Conservation (phyloP, 2,329 filamentous ascomycete genomes). For the Fusarium neocosmosporiellum region DNA sequence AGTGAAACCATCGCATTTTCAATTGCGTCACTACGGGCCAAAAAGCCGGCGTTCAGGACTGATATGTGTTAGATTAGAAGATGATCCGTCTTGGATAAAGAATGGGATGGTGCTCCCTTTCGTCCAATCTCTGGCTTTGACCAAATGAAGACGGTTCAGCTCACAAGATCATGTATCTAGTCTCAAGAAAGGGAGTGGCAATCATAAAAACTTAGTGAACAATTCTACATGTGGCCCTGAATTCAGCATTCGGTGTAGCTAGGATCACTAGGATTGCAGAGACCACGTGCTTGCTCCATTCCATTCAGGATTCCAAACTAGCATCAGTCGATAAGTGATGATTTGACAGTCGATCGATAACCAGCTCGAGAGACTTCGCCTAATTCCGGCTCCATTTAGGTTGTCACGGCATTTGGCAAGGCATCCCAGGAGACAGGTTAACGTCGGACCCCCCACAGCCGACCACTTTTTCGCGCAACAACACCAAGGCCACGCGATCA, state of each 20-base stretch:
- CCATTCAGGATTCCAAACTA: not conserved
- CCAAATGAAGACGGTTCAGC: not conserved
- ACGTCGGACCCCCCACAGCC: no score
- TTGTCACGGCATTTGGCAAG: not conserved
- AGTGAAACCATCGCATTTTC: no score
- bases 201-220: fast-evolving
- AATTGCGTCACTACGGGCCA: no score
- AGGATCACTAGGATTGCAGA: not conserved
- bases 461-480: no score
- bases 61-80: no score
- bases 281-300: not conserved
- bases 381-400: not conserved
- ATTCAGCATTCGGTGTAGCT: not conserved
- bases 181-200: not conserved
- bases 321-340: not conserved
- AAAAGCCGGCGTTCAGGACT: no score
- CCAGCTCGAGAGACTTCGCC: not conserved
- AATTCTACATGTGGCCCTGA: fast-evolving
- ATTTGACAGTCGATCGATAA: not conserved
- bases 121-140: not conserved
- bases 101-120: not conserved
- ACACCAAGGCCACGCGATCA: no score
- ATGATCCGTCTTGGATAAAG: no score
- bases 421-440: not conserved
- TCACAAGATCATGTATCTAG: not conserved